Conservation (phyloP, 495 filamentous ascomycete genomes). For the Staphylotrichum longicolle region DNA sequence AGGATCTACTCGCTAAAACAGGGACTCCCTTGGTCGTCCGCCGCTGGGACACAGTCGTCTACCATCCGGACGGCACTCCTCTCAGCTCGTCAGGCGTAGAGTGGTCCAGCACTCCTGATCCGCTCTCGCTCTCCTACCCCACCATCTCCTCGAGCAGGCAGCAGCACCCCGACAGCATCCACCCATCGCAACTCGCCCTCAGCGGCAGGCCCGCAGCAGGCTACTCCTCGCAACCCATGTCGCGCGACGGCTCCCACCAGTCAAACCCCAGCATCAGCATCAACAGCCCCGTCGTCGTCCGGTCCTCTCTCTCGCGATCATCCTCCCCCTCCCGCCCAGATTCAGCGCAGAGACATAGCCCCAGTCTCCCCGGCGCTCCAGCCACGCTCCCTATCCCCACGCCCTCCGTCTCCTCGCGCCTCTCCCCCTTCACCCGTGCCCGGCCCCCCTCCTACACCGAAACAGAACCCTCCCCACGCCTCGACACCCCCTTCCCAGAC, state of each 20-base stretch:
- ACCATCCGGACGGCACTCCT: conserved; percentile 22
- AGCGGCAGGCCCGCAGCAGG: conserved; percentile 34
- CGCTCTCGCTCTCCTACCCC: conserved; percentile 29
- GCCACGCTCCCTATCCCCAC: conserved; percentile 15
- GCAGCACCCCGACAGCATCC: conserved; percentile 24
- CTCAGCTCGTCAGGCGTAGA: conserved; percentile 18
- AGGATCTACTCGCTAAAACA: conserved; percentile 23
- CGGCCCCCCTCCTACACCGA: conserved; percentile 40
- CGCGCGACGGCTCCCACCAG: conserved; percentile 38
- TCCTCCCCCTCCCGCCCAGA: conserved; percentile 23
- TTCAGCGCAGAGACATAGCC: too few relatives aligned
- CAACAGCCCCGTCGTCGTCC: not conserved
- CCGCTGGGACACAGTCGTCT: conserved; percentile 29
- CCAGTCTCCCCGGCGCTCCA: too few relatives aligned
- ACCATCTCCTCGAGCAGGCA: conserved; percentile 27
- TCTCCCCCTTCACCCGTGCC: conserved; percentile 9
- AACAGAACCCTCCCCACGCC: conserved; percentile 45
- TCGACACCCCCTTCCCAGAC: conserved; percentile 33
- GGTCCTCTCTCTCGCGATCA: not conserved
- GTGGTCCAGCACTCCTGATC: conserved; percentile 12
- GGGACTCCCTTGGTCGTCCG: conserved; percentile 24
- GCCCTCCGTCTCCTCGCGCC: conserved; percentile 30
- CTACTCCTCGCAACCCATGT: conserved; percentile 59
- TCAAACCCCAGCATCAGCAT: conserved; percentile 18
- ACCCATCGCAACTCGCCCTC: conserved; percentile 17